Percentiles rank a stretch among this genome's conserved stretches.
Evolutionary conservation across 768 basidiomycete genomes (phyloP).

Genomic region (Lactarius deliciosus): DNA sequence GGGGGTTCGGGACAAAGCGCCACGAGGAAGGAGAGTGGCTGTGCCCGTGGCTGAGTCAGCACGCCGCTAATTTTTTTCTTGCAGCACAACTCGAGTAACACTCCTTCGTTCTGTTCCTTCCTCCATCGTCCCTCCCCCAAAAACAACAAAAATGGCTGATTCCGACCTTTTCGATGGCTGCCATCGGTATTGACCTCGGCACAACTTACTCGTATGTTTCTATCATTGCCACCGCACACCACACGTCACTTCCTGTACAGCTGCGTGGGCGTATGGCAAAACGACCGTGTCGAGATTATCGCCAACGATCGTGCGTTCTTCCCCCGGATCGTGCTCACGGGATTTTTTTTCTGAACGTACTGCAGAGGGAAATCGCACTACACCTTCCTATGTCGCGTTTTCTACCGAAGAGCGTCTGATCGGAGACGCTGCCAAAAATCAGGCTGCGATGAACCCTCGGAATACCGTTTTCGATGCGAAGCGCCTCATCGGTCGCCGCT

Average conservation of each 20-base stretch:
- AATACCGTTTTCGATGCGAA: slow-evolving; percentile 99
- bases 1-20: neutral
- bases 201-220: slow-evolving; percentile 89
- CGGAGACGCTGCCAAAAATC: slow-evolving; percentile 98
- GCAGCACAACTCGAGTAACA: slow-evolving; percentile 32
- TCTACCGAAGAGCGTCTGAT: slow-evolving; percentile 94
- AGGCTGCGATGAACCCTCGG: slow-evolving; percentile 99
- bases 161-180: slow-evolving; percentile 92
- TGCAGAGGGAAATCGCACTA: slow-evolving; percentile 96
- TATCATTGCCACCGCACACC: slow-evolving; percentile 3
- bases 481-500: slow-evolving; percentile 96
- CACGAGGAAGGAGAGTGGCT: neutral
- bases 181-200: slow-evolving; percentile 95
- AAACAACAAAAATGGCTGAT: slow-evolving; percentile 57
- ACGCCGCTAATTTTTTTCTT: slow-evolving; percentile 1
- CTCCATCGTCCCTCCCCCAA: neutral
- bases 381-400: slow-evolving; percentile 99
- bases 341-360: slow-evolving; percentile 14
- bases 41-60: slow-evolving; percentile 17
- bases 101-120: slow-evolving; percentile 34
- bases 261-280: slow-evolving; percentile 99
- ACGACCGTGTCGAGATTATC: slow-evolving; percentile 99
- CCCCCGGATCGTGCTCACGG: slow-evolving; percentile 1
- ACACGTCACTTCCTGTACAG: slow-evolving; percentile 44
- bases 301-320: slow-evolving; percentile 83